These are phyloP conservation scores for Podospora fimiseda DNA, from an alignment of 495 filamentous ascomycete species.

Conservation along the genomic window DNA sequence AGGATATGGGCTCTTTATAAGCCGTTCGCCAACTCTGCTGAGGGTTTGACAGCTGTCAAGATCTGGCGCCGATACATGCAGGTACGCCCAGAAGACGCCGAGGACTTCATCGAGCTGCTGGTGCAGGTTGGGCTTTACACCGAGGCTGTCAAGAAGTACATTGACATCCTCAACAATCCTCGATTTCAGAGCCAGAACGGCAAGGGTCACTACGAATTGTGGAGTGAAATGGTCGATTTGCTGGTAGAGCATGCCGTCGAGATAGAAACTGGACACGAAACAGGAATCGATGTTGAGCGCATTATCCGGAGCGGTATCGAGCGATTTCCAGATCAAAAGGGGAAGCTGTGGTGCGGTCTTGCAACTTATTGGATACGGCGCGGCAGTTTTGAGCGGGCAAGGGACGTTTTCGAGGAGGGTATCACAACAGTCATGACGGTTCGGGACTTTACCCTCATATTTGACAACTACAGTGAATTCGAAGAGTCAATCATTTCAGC, in stretches of 20 bases:
- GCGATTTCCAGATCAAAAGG: constrained; percentile 88
- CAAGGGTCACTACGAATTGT: constrained; percentile 92
- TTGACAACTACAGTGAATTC: constrained; percentile 94
- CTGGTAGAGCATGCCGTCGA: constrained; percentile 86
- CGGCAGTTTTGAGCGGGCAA: constrained; percentile 80
- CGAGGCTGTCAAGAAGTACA: constrained; percentile 88
- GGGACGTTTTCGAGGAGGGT: constrained; percentile 94
- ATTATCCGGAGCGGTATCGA: constrained; percentile 92
- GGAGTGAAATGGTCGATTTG: constrained; percentile 97
- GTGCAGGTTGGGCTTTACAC: constrained; percentile 78
- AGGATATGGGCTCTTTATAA: constrained; percentile 92
- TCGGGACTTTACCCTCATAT: constrained; percentile 94
- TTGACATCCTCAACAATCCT: constrained; percentile 88
- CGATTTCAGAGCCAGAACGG: constrained; percentile 87
- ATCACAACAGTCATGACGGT: constrained; percentile 98
- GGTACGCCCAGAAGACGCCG: constrained; percentile 90
- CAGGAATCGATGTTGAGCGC: constrained; percentile 83
- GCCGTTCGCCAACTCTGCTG: constrained; percentile 87
- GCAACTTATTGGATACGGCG: constrained; percentile 96
- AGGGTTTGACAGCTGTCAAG: constrained; percentile 82
- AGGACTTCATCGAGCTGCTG: constrained; percentile 89
- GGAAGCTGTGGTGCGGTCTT: constrained; percentile 92
- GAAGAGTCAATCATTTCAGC: constrained; percentile 92
- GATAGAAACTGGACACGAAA: constrained; percentile 70
- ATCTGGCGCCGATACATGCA: constrained; percentile 98